Conservation (phyloP, 148 eudicot genomes). For the Rhododendron williamsianum region DNA sequence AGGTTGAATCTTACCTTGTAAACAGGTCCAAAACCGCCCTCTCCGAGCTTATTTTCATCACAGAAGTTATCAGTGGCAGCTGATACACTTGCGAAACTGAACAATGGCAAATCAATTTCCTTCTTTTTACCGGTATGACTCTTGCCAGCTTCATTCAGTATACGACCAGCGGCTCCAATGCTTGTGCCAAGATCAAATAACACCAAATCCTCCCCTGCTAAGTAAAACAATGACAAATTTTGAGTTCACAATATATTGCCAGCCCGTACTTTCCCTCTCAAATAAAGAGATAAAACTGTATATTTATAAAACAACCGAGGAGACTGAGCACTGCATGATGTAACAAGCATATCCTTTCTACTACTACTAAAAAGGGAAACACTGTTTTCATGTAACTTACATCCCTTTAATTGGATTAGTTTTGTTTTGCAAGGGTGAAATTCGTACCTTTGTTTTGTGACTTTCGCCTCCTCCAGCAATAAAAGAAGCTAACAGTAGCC, state of each 20-base stretch:
- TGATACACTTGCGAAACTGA: background rate
- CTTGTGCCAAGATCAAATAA: background rate
- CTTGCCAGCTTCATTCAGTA: background rate
- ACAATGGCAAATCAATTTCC: background rate
- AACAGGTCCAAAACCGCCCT: conserved; percentile 9
- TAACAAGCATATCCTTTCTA: background rate
- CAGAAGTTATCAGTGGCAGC: background rate
- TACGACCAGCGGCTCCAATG: background rate
- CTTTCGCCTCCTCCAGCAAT: background rate
- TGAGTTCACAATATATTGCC: background rate
- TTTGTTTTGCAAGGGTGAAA: background rate
- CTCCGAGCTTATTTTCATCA: conserved; percentile 2
- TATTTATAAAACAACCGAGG: no score
- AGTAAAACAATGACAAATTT: background rate
- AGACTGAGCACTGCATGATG: background rate
- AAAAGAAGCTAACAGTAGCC: background rate
- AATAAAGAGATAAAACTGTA: background rate
- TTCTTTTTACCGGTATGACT: background rate
- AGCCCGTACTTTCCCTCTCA: background rate
- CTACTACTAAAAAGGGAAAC: background rate
- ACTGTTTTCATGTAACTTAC: background rate
- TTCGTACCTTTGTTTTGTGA: background rate
- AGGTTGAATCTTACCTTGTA: background rate
- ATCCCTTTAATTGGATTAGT: background rate
- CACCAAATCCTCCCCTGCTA: conserved; percentile 2